Conservation (phyloP, 345 rosid genomes). For the Schrenkiella parvula region DNA sequence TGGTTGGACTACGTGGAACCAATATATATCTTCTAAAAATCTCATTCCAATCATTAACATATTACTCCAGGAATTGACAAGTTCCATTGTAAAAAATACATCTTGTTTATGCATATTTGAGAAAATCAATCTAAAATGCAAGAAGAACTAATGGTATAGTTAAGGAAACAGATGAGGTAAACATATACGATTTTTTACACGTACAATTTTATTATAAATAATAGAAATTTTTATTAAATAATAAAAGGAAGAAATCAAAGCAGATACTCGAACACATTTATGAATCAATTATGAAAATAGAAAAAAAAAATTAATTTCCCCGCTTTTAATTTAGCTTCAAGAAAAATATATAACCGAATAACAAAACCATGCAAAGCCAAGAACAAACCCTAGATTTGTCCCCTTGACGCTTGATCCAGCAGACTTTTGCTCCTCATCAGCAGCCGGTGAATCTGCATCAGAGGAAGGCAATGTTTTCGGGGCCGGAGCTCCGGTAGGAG, state of each 20-base stretch:
- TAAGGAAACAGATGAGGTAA: too few species aligned
- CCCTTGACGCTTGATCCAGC: constrained; percentile 24
- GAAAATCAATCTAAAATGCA: not conserved
- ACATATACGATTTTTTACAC: too few species aligned
- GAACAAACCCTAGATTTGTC: constrained; percentile 36
- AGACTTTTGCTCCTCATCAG: constrained; percentile 6
- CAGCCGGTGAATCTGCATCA: constrained; percentile 33
- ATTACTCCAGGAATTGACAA: too few species aligned
- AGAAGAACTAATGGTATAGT: not conserved
- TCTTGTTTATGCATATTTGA: not conserved
- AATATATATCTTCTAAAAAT: too few species aligned
- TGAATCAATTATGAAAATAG: not conserved
- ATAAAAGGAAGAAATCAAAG: not conserved
- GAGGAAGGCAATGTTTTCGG: constrained; percentile 19
- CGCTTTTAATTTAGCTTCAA: not conserved
- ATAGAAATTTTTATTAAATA: not conserved
- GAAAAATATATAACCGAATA: not conserved
- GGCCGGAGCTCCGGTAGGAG: constrained; percentile 40
- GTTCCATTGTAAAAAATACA: too few species aligned
- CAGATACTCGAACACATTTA: not conserved
- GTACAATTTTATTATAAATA: too few species aligned
- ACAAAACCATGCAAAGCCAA: constrained; percentile 40
- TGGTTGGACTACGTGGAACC: too few species aligned
- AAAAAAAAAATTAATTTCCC: not conserved
- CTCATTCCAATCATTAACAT: too few species aligned